Percentiles rank a stretch among this genome's conserved stretches.
phyloP scores from a whole-genome alignment of 2,329 filamentous ascomycete genomes.

The Calonectria hongkongensis region DNA sequence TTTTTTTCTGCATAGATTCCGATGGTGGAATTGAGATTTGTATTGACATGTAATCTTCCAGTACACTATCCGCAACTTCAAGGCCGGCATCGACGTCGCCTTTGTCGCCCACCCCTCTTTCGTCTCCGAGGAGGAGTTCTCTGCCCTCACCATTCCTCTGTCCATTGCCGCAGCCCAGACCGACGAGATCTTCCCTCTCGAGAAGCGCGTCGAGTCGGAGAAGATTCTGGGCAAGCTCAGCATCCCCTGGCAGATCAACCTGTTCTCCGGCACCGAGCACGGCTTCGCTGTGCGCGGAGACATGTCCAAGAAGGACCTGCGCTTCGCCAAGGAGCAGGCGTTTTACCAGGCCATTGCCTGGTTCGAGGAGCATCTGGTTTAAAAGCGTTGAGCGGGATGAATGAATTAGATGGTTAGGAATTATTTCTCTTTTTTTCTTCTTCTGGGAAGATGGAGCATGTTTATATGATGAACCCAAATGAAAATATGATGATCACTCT shows the following conservation, averaged over 20 bases:
- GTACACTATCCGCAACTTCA: conserved; percentile 82
- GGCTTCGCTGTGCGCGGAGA: conserved; percentile 85
- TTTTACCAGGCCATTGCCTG: conserved; percentile 85
- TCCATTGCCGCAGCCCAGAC: conserved; percentile 79
- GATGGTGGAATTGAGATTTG: background rate
- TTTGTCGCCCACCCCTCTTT: conserved; percentile 80
- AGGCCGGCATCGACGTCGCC: conserved; percentile 72
- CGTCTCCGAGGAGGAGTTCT: conserved; percentile 75
- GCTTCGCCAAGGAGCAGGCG: conserved; percentile 86
- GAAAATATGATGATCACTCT: background rate
- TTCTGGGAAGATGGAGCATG: background rate
- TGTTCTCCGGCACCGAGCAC: conserved; percentile 82
- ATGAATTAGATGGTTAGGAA: background rate
- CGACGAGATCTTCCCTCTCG: conserved; percentile 75
- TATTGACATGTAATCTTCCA: conserved; percentile 53
- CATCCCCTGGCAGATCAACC: conserved; percentile 79
- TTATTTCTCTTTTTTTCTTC: background rate
- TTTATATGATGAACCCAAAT: conserved; percentile 9
- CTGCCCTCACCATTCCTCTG: conserved; percentile 73
- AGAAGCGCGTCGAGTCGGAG: conserved; percentile 75
- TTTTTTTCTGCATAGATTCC: conserved; percentile 45
- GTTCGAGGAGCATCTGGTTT: conserved; percentile 75
- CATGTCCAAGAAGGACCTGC: conserved; percentile 67
- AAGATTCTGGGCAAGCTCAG: conserved; percentile 72
- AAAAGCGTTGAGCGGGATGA: conserved; percentile 2